These are phyloP conservation scores for Leucaena leucocephala DNA, from an alignment of 306 rosid species.

Conservation along the genomic window DNA sequence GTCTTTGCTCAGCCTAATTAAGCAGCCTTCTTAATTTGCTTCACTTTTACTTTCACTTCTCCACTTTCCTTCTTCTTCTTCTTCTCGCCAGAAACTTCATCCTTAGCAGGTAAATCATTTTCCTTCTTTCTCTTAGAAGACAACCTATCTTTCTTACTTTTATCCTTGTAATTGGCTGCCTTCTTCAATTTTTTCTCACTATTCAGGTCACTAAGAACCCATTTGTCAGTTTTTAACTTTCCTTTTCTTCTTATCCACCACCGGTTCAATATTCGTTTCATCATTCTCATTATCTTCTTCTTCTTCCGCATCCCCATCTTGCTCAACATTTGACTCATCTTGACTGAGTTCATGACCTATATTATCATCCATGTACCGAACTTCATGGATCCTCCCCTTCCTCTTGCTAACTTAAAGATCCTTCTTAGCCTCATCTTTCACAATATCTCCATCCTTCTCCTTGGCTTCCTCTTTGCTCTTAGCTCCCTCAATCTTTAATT, in stretches of 20 bases:
- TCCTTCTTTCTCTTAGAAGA: slow-evolving; percentile 40
- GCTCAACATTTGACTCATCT: slow-evolving; percentile 33
- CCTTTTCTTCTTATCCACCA: slow-evolving; percentile 49
- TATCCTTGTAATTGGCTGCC: slow-evolving; percentile 28
- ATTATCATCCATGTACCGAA: slow-evolving; percentile 68
- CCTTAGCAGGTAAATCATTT: slow-evolving; percentile 22
- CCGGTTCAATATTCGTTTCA: slow-evolving; percentile 22
- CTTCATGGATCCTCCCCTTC: slow-evolving; percentile 80
- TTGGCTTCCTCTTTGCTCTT: slow-evolving; percentile 25
- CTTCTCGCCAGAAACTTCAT: slow-evolving; percentile 38
- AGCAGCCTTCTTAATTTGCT: slow-evolving; percentile 44
- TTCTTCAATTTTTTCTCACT: slow-evolving; percentile 42
- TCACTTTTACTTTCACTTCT: slow-evolving; percentile 45
- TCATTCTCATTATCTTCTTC: slow-evolving; percentile 28
- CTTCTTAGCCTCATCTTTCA: slow-evolving; percentile 11
- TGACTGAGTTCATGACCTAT: slow-evolving; percentile 37
- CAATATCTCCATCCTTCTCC: slow-evolving; percentile 25
- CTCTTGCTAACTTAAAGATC: slow-evolving; percentile 41
- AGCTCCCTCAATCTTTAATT: slow-evolving; percentile 60
- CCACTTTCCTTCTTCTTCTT: slow-evolving; percentile 43
- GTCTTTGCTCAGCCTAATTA: slow-evolving; percentile 18
- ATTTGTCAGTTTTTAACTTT: slow-evolving; percentile 36
- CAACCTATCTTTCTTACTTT: slow-evolving; percentile 32
- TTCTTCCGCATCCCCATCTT: slow-evolving; percentile 27
- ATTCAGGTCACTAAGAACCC: slow-evolving; percentile 33